Base-by-base conservation (phyloP, 768 basidiomycete genomes). In the Lyophyllum semitale region DNA sequence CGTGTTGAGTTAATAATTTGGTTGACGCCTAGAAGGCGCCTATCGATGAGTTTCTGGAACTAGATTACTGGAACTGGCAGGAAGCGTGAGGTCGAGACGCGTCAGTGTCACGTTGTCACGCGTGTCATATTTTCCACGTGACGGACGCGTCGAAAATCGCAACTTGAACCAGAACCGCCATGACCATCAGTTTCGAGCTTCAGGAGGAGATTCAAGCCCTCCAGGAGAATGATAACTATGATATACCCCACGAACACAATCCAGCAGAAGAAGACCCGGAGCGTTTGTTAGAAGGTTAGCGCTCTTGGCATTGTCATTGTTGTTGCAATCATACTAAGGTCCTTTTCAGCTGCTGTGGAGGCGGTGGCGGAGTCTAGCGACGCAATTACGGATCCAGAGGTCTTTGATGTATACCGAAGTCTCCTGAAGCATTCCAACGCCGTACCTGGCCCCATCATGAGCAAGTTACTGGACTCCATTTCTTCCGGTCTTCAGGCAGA, bases 391-490 rank as follows among this genome's bases (percentile, higher is more conserved):
- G 82, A 91, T 25, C 72, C 74, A 2, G 77, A 85, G 15, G 81
- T 89, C 25, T 93, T 96, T 57, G 94, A 95, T 61, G 83, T 88
- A 13, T 89, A 91, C 64, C 80, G 92, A 45, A 88, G 85, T 57
- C 75, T 97, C 11, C 77, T 98, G 63, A 97, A 95, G 73, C 74
- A 86, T 59, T 78, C 87, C 0, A 80, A 84, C 41, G 68, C 74
- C 3, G 81, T 94, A 7, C 80, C 83, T 4, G 84, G 84, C 22
- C 62, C 78, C 0, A 74, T 86, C 45, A 88, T 96, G 83, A 87
- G 74, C 74, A 96, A 97, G 68, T 76, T 96, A 0, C 80, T 98
- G 43, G 96, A 98, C 71, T 88, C 91, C 3, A 79, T 97, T 53
- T 74, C 84, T 0, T 95, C 93, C 0, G 89, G 85, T 0, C 81